Conservation (phyloP, 805 yeast species). For the Candida morakotiae region DNA sequence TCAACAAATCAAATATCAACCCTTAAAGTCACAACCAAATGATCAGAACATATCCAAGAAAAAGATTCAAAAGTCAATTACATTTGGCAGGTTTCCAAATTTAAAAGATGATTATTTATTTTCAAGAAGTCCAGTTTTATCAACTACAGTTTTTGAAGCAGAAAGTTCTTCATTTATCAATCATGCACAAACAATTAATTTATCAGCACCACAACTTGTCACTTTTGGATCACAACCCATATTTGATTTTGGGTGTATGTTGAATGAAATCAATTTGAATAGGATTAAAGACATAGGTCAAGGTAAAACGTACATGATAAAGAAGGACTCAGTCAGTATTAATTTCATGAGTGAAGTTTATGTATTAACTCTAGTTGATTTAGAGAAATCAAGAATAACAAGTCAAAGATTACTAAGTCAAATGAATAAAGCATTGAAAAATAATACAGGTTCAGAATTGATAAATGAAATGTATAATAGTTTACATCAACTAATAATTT, state of each 20-base stretch:
- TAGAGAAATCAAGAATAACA: slow-evolving; percentile 14
- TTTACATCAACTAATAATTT: slow-evolving; percentile 20
- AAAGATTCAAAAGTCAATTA: neutral
- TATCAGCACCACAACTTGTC: neutral
- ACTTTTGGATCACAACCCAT: slow-evolving; percentile 1
- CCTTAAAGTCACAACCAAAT: neutral
- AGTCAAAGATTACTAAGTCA: slow-evolving; percentile 15
- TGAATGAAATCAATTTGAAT: slow-evolving; percentile 13
- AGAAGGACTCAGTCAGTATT: slow-evolving; percentile 12
- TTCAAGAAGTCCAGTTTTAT: slow-evolving; percentile 22
- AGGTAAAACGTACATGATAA: slow-evolving; percentile 14
- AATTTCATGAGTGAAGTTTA: slow-evolving; percentile 18
- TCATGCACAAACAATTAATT: neutral
- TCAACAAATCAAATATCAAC: neutral
- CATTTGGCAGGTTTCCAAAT: neutral
- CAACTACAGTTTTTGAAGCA: slow-evolving; percentile 31
- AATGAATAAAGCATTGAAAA: slow-evolving; percentile 14
- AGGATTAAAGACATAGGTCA: slow-evolving; percentile 12
- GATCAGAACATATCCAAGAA: no score
- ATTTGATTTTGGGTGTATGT: slow-evolving; percentile 13
- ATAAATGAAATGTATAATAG: slow-evolving; percentile 15
- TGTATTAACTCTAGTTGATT: slow-evolving; percentile 21
- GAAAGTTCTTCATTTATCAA: slow-evolving; percentile 13
- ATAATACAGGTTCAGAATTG: neutral
- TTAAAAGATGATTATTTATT: slow-evolving; percentile 10